A percentile compares a stretch with the other conserved stretches of the same genome.
These are phyloP conservation scores for Blastobotrys malaysiensis DNA, from an alignment of 1,139 yeast genomes.

Conservation along the genomic window DNA sequence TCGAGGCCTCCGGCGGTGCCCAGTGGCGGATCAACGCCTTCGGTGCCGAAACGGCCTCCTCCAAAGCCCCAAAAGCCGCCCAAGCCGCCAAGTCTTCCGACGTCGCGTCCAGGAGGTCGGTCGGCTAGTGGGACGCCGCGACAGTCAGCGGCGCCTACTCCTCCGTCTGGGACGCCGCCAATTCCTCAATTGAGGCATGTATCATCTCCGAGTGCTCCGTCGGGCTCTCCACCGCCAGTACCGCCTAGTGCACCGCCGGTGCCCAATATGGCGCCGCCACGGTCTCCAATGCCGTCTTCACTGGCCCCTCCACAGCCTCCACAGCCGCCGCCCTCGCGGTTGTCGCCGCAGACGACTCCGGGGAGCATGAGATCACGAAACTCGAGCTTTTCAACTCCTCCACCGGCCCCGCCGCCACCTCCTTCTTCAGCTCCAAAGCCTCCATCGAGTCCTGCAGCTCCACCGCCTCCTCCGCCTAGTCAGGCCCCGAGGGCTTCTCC, in stretches of 20 bases:
- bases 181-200: conserved; percentile 14
- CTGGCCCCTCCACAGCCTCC: conserved; percentile 4
- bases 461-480: conserved; percentile 14
- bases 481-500: conserved; percentile 14
- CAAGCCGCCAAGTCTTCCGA: conserved; percentile 2
- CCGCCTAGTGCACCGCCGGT: conserved; percentile 23
- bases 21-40: conserved; percentile 20
- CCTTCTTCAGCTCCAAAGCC: conserved; percentile 9
- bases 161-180: conserved; percentile 14
- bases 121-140: conserved; percentile 22
- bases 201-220: conserved; percentile 14
- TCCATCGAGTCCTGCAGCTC: conserved; percentile 9
- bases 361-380: neutral
- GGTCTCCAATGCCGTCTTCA: conserved; percentile 9
- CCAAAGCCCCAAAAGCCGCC: conserved; percentile 22
- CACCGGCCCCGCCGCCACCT: conserved; percentile 6
- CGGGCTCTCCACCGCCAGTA: conserved; percentile 20
- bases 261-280: conserved; percentile 16
- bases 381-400: neutral
- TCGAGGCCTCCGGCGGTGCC: conserved; percentile 13
- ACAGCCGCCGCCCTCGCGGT: neutral
- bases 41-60: conserved; percentile 31
- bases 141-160: conserved; percentile 10
- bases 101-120: conserved; percentile 22
- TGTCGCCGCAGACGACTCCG: neutral